Base-by-base conservation (phyloP, 306 rosid genomes). In the Vachellia collinsii region DNA sequence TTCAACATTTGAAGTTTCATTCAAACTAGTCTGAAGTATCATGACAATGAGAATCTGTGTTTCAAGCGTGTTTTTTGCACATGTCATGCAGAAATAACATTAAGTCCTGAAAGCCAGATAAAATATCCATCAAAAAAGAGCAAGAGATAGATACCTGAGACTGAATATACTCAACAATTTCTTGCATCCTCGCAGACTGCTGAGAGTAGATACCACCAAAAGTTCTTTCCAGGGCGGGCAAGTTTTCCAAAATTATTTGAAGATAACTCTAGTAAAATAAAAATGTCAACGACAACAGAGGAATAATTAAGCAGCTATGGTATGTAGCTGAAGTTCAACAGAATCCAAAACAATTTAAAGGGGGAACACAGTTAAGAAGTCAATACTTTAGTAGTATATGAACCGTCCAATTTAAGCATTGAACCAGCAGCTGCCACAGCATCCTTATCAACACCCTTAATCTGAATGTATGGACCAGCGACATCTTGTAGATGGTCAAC, bases 401-500 rank as follows among this genome's bases (percentile, higher is more conserved):
- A 89, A 48, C 89, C 90, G 84, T 90, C 97, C 86, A 95, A 86
- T 80, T 92, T 85, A 81, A 95, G 99, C 90, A 81, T 86, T 59
- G 98, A 90, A 75, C 98, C 99, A 11, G 96, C 97, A 78, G 92
- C 92, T 76, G 89, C 91, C 42, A 95, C 99, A 19, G 99, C 98
- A 85, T 95, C 97, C 88, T 93, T 95, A 84, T 90, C 85, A 78
- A 95, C 91, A 81, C 98, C 98, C 84, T 95, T 95, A 81, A 95
- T 95, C 88, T 95, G 99, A 82, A 93, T 85, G 88, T 95, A 93
- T 74, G 94, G 97, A 78, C 94, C 90, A 46, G 94, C 81, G 84
- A 86, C 89, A 84, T 93, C 97, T 95, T 95, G 98, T 62, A 95
- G 89, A 88, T 93, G 94, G 88, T 95, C 98, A 68, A 95, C 94